Percentiles rank a stretch among this genome's conserved stretches.
Evolutionary conservation across 371 early-diverging fungal species (phyloP).

Genomic region (Chytridium lagenaria): DNA sequence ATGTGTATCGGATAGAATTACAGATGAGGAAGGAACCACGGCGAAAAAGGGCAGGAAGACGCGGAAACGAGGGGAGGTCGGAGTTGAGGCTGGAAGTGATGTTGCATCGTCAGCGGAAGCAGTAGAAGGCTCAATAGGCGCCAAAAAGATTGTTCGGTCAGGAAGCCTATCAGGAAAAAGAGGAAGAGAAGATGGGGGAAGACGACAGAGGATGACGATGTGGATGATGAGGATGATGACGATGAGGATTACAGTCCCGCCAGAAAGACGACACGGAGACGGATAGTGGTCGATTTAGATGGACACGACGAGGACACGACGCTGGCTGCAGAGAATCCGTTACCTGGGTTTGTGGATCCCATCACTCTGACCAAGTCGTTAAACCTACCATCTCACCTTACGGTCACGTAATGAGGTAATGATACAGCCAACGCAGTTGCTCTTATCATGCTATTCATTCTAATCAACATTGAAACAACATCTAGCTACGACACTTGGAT

Average conservation of each 20-base stretch:
- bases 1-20: too few relatives aligned
- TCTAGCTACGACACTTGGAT: conserved; percentile 86
- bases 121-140: too few relatives aligned
- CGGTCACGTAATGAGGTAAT: conserved; percentile 84
- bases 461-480: neutral
- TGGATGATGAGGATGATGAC: conserved; percentile 45
- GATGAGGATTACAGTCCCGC: neutral
- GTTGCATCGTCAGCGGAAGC: too few relatives aligned
- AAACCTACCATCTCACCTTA: conserved; percentile 95
- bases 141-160: too few relatives aligned
- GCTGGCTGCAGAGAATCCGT: conserved; percentile 74
- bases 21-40: conserved; percentile 27
- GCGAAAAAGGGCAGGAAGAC: conserved; percentile 43
- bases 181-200: conserved; percentile 37
- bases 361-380: conserved; percentile 87
- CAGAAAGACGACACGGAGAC: neutral
- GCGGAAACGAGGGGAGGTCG: too few relatives aligned
- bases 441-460: too few relatives aligned
- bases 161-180: too few relatives aligned
- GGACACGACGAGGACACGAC: conserved; percentile 35
- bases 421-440: too few relatives aligned
- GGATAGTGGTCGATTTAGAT: conserved; percentile 32
- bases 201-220: conserved; percentile 34
- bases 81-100: too few relatives aligned
- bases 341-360: conserved; percentile 91